Base-by-base conservation (phyloP, 192 early-diverging fungal genomes). In the Coemansia sp. region DNA sequence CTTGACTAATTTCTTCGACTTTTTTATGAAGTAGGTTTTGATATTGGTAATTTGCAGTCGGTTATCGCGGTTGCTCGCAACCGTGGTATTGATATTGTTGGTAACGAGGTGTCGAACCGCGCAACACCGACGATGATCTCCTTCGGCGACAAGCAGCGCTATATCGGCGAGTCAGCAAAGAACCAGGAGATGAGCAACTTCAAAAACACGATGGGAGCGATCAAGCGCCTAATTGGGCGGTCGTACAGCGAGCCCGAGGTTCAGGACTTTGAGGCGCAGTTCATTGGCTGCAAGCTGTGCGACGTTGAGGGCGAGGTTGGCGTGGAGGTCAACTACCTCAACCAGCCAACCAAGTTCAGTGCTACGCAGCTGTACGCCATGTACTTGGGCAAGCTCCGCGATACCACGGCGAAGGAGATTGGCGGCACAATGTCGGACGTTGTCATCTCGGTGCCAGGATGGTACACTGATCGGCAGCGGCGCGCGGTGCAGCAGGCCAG, bases 21-120 rank as follows among this genome's bases (percentile, higher is more conserved):
- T 43, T n/a, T 39, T 57, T 57, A n/a, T 66, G 88, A 89, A 75
- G 78, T 94, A 79, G 96, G 96, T 75, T 91, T 98, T 83, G 97
- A 98, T 87, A 91, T 98, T 80, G 97, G 97, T 72, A 97, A 92
- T 82, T 87, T 98, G 72, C 91, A 96, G 80, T 93, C 95, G 75
- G 92, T 96, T 72, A 94, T 98, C 70, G 96, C 97, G 62, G 94
- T 98, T 43, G 97, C 95, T 44, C 86, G 97, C 82, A 98, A 98
- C 87, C 91, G 94, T 68, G 97, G 97, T 80, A 97, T 98, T 82
- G 97, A 98, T 77, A 93, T 98, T 63, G 93, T 98, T 71, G 87
- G 86, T 67, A 98, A 98, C 80, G 97, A 98, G 87, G 94, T 95
- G 46, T 96, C 95, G 42, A 96, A 97, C 88, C 88, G 97, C 66